Evolutionary conservation across 345 rosid genomes (phyloP).

Genomic region (Hevea brasiliensis): DNA sequence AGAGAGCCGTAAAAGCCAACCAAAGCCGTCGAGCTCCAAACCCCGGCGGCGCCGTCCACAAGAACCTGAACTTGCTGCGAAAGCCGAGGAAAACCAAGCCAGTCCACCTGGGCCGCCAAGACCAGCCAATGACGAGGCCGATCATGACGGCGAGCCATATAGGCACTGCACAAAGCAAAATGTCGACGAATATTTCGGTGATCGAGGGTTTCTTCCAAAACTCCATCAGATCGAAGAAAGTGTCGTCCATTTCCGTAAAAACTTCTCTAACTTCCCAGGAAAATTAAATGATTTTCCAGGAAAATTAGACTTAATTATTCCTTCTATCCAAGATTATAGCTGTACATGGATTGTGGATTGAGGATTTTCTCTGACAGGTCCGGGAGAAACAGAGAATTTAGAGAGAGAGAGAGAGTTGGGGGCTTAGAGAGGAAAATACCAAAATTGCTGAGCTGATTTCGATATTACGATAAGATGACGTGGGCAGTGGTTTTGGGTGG

Average conservation of each 20-base stretch:
- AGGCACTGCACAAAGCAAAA: conserved; percentile 87
- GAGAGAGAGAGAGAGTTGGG: neutral
- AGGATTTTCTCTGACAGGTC: conserved; percentile 5
- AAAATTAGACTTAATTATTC: neutral
- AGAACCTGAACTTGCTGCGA: conserved; percentile 72
- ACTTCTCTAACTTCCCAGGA: neutral
- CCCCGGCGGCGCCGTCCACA: conserved; percentile 91
- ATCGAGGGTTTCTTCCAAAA: conserved; percentile 60
- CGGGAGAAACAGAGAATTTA: neutral
- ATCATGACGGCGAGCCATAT: conserved; percentile 96
- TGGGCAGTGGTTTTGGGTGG: conserved; percentile 20
- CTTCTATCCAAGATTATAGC: neutral
- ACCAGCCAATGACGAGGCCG: conserved; percentile 95
- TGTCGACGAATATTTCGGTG: conserved; percentile 87
- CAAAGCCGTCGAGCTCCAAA: conserved; percentile 94
- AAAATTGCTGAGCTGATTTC: conserved; percentile 12
- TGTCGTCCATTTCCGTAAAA: conserved; percentile 52
- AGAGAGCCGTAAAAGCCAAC: conserved; percentile 90
- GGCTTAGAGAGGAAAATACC: neutral
- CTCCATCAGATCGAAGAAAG: conserved; percentile 59
- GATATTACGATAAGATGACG: conserved; percentile 26
- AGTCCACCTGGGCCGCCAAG: conserved; percentile 98
- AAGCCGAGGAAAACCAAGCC: conserved; percentile 74
- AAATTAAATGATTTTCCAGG: neutral
- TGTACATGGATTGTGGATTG: conserved; percentile 1